Base-by-base conservation (phyloP, 257 asterid species). In the Solanum tarijense region DNA sequence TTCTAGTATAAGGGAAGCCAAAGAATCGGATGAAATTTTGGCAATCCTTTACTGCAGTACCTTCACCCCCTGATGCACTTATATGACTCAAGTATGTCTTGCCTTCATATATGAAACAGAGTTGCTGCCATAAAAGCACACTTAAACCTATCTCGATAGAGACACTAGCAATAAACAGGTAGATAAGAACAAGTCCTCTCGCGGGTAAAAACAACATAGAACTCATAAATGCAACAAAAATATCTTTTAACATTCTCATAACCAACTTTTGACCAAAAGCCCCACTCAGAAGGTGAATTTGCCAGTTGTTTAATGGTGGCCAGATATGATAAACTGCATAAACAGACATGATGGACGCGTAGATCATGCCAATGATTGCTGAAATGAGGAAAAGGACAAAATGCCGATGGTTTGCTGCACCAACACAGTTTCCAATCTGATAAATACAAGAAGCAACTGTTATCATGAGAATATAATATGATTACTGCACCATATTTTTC, bases 351-450 rank as follows among this genome's bases (percentile, higher is more conserved):
- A 93, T 65, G 55, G 94, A 89, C 36, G 91, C 92, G 86, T 94
- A 95, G 25, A 90, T 29, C 36, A 92, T 94, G 86, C 98, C 93
- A 71, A 88, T 88, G 86, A 93, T 94, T 27, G 98, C 93, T 85
- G 98, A 94, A 62, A 95, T 90, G 85, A 97, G 98, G 90, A 97
- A 97, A 87, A 94, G 60, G 89, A 97, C 88, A 92, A 97, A 97
- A 81, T 83, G 78, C 38, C 95, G 93, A 89, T 95, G 99, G 89
- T 97, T 95, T 88, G 92, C 95, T 55, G 98, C 92, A 81, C 99
- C 99, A 31, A 97, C 98, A 89, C 98, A 97, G 89, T 95, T 97
- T 68, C 99, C 99, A 84, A 95, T 95, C 99, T 97, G 99, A 58
- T 48, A 82, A 82, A 48, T 48, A 82, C 31, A 82, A 3, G 86